These are phyloP conservation scores for Mycena leptocephala DNA, from an alignment of 768 basidiomycete genomes.

Conservation along the genomic window DNA sequence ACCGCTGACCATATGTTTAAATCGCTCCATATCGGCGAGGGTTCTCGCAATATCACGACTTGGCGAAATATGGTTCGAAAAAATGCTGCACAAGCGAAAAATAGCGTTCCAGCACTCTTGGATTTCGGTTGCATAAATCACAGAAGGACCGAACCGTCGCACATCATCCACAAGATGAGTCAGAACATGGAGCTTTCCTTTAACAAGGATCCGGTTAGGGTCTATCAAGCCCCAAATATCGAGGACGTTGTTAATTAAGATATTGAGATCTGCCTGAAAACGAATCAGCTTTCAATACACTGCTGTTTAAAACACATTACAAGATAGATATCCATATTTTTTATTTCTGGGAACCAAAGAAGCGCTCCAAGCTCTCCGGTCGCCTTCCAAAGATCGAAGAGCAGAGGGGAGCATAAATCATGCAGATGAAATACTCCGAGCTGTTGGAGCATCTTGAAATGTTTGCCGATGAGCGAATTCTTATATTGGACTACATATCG, in stretches of 20 bases:
- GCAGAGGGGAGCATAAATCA: conserved; percentile 26
- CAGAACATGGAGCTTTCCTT: conserved; percentile 1
- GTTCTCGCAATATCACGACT: no score
- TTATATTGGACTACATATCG: conserved; percentile 52
- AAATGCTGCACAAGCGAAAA: no score
- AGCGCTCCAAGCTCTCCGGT: conserved; percentile 49
- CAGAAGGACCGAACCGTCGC: background rate
- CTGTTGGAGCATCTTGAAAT: conserved; percentile 54
- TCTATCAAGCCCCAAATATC: conserved; percentile 43
- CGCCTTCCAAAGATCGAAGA: conserved; percentile 50
- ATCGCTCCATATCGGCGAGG: no score
- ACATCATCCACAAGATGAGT: background rate
- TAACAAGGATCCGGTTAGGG: conserved; percentile 39
- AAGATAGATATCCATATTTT: conserved; percentile 45
- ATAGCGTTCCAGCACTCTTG: no score
- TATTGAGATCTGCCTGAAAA: conserved; percentile 28
- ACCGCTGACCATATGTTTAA: conserved; percentile 14
- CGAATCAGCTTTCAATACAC: no score
- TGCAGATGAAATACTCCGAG: conserved; percentile 50
- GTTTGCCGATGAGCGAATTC: conserved; percentile 53
- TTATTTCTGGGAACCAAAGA: conserved; percentile 50
- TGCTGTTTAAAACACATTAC: conserved; percentile 23
- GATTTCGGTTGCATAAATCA: background rate
- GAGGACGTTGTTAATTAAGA: conserved; percentile 38
- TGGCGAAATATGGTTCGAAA: no score